Percentiles rank a stretch among this genome's conserved stretches.
Conservation (phyloP, 78 protist genomes). For the Creolimax fragrantissima region DNA sequence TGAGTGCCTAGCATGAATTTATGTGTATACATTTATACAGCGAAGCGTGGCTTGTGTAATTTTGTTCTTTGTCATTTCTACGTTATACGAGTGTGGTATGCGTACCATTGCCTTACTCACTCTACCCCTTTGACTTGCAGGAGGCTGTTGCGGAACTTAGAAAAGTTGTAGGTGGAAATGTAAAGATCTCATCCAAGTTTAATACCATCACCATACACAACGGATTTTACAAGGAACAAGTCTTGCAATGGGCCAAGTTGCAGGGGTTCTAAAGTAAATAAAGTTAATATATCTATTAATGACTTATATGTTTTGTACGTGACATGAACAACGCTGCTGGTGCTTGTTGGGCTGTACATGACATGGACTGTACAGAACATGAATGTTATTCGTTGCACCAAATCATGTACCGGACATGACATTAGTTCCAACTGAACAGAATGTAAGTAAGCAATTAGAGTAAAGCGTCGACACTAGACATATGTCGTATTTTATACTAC, state of each 20-base stretch:
- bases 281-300: too few relatives aligned
- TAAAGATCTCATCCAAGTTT: background rate
- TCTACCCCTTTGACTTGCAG: background rate
- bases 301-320: too few relatives aligned
- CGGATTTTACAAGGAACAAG: background rate
- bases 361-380: too few relatives aligned
- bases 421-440: too few relatives aligned
- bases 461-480: too few relatives aligned
- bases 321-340: too few relatives aligned
- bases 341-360: too few relatives aligned
- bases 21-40: background rate
- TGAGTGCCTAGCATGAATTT: background rate
- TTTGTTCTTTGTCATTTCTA: background rate
- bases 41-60: background rate
- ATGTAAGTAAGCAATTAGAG: too few relatives aligned
- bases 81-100: background rate
- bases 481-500: too few relatives aligned
- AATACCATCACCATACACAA: background rate
- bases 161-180: background rate
- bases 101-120: background rate
- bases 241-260: background rate
- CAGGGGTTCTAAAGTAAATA: background rate
- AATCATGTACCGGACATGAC: too few relatives aligned
- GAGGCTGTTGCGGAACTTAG: background rate
- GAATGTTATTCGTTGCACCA: too few relatives aligned